Evolutionary conservation across 768 basidiomycete genomes (phyloP).

Genomic region (Austroboletus eburneus): DNA sequence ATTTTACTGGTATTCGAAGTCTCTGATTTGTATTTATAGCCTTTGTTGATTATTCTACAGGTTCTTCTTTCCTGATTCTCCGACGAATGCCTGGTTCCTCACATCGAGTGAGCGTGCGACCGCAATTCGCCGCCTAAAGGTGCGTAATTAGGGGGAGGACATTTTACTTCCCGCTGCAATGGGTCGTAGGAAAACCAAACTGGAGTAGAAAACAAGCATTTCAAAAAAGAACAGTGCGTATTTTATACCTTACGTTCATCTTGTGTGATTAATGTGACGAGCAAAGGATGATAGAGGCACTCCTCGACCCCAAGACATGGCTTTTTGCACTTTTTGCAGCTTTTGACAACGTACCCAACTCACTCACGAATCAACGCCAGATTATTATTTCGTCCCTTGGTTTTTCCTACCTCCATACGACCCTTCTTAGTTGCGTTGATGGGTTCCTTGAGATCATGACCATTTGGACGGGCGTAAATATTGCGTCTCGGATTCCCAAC

Average conservation of each 20-base stretch:
- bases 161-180: background rate
- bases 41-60: slow-evolving; percentile 51
- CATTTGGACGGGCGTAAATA: slow-evolving; percentile 59
- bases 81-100: slow-evolving; percentile 72
- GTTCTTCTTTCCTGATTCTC: too few relatives aligned
- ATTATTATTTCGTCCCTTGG: slow-evolving; percentile 68
- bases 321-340: slow-evolving; percentile 64
- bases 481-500: slow-evolving; percentile 55
- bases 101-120: slow-evolving; percentile 56
- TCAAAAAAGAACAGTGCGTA: slow-evolving; percentile 74
- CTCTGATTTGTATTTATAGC: background rate
- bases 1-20: slow-evolving; percentile 45
- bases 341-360: slow-evolving; percentile 61
- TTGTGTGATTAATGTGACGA: background rate
- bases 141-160: slow-evolving; percentile 12
- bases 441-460: slow-evolving; percentile 65
- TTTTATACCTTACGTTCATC: background rate
- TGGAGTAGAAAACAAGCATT: slow-evolving; percentile 77
- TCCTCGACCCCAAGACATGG: slow-evolving; percentile 65
- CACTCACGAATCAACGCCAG: slow-evolving; percentile 58
- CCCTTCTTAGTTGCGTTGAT: slow-evolving; percentile 63
- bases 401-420: slow-evolving; percentile 60
- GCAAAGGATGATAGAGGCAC: slow-evolving; percentile 60
- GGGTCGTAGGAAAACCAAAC: slow-evolving; percentile 61
- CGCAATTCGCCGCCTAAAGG: slow-evolving; percentile 66